Evolutionary conservation across 305 asterid species (phyloP).

Genomic region (Fraxinus baroniana): DNA sequence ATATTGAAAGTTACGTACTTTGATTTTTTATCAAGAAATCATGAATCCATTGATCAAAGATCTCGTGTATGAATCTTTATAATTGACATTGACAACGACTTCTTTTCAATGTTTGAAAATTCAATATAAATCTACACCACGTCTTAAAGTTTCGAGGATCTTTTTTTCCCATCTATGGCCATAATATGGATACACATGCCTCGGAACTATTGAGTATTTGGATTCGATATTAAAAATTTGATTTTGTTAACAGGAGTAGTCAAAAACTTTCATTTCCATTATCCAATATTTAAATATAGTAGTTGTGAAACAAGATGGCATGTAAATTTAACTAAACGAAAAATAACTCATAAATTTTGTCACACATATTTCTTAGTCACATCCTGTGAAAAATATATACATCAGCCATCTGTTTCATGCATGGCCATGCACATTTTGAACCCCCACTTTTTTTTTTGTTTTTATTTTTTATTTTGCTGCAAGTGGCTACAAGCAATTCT

Average conservation of each 20-base stretch:
- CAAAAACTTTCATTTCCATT: not conserved
- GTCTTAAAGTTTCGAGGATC: not conserved
- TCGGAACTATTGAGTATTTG: not conserved
- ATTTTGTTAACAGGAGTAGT: too few species aligned
- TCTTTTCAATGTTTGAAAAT: not conserved
- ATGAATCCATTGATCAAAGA: not conserved
- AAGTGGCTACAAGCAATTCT: slow-evolving; percentile 22
- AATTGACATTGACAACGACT: not conserved
- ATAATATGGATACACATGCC: not conserved
- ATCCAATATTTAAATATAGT: too few species aligned
- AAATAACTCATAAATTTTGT: not conserved
- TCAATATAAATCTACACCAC: not conserved
- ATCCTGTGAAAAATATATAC: not conserved
- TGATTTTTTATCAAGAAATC: not conserved
- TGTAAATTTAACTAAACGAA: not conserved
- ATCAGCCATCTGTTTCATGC: not conserved
- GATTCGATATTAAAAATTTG: not conserved
- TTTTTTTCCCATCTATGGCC: not conserved
- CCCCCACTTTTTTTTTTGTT: slow-evolving; percentile 1
- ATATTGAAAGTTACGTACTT: not conserved
- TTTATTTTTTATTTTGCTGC: not conserved
- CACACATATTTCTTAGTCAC: not conserved
- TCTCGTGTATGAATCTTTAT: not conserved
- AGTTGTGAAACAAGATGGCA: too few species aligned
- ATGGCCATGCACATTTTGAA: slow-evolving; percentile 1